A percentile compares a stretch with the other conserved stretches of the same genome.
phyloP scores from a whole-genome alignment of 805 yeast species.

The Lachancea waltii region DNA sequence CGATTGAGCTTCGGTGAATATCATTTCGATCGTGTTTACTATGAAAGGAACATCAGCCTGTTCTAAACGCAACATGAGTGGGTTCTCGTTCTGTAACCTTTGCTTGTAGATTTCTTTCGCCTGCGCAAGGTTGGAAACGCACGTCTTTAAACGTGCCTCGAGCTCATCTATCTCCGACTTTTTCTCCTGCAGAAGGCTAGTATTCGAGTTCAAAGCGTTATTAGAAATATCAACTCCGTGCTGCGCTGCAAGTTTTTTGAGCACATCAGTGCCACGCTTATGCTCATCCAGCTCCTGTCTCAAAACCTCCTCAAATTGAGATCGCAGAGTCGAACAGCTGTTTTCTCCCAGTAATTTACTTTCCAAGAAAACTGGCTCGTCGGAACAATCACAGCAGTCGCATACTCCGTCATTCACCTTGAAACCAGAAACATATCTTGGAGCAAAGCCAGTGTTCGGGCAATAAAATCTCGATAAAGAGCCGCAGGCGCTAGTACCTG shows the following conservation, averaged over 20 bases:
- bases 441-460: constrained; percentile 61
- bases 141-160: constrained; percentile 9
- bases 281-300: constrained; percentile 54
- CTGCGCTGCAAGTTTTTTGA: constrained; percentile 21
- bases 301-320: constrained; percentile 19
- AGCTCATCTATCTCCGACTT: constrained; percentile 9
- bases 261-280: constrained; percentile 40
- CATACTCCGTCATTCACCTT: constrained; percentile 87
- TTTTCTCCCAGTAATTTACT: neutral
- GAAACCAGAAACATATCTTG: constrained; percentile 55
- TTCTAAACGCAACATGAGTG: constrained; percentile 22
- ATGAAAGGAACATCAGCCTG: constrained; percentile 13
- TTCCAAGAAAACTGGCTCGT: constrained; percentile 42
- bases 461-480: constrained; percentile 52
- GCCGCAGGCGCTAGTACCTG: constrained; percentile 84
- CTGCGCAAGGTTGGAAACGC: constrained; percentile 20
- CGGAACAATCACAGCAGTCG: constrained; percentile 97
- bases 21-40: constrained; percentile 8
- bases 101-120: constrained; percentile 15
- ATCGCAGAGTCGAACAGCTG: constrained; percentile 20
- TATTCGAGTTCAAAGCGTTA: constrained; percentile 12
- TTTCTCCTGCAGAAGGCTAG: constrained; percentile 7
- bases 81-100: constrained; percentile 18
- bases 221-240: constrained; percentile 13
- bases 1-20: constrained; percentile 16